Conservation (phyloP, 257 asterid genomes). For the Echium plantagineum region DNA sequence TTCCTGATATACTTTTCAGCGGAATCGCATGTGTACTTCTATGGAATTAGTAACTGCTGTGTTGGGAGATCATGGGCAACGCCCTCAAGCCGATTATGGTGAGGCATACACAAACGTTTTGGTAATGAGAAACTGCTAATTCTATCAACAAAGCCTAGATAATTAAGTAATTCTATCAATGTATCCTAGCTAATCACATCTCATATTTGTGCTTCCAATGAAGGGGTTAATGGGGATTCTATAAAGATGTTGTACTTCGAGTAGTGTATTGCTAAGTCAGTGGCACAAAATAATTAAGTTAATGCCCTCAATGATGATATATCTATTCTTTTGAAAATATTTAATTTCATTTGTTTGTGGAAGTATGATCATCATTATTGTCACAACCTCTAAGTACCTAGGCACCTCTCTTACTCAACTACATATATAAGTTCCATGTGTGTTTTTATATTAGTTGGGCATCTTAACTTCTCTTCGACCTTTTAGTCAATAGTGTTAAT, state of each 20-base stretch:
- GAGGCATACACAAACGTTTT: conserved; percentile 13
- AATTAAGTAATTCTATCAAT: neutral
- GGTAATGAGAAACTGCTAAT: neutral
- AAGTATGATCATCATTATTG: too few species aligned
- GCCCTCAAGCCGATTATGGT: conserved; percentile 96
- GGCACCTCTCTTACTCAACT: neutral
- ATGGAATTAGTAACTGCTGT: conserved; percentile 99
- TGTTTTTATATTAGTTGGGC: too few species aligned
- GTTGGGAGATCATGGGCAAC: conserved; percentile 96
- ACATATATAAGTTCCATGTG: neutral
- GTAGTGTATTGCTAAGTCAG: too few species aligned
- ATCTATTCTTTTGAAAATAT: too few species aligned
- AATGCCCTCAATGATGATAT: too few species aligned
- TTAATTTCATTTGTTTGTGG: too few species aligned
- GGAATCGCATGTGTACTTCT: conserved; percentile 70
- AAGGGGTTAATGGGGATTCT: too few species aligned
- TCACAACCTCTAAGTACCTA: neutral
- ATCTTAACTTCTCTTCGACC: neutral
- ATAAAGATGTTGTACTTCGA: too few species aligned
- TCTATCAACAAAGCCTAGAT: neutral
- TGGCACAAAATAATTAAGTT: too few species aligned
- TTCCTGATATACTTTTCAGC: conserved; percentile 26
- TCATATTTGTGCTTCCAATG: neutral
- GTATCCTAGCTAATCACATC: neutral
- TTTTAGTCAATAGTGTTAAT: neutral